Base-by-base conservation (phyloP, 2,329 filamentous ascomycete genomes). In the Chrysosporium keratinophilum region DNA sequence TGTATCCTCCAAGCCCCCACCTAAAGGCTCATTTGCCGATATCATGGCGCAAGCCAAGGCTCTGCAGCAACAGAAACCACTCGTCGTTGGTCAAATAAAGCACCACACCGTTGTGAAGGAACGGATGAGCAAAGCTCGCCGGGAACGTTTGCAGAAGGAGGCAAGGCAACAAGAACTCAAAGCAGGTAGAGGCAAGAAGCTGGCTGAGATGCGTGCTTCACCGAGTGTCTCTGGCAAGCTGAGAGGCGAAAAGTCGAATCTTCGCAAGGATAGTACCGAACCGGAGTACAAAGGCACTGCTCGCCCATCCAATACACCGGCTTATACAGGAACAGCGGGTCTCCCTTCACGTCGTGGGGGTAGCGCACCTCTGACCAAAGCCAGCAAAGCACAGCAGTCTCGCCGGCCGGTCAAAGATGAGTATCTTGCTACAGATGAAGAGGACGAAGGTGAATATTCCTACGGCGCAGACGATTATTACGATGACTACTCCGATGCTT, bases 11-110 rank as follows among this genome's bases (percentile, higher is more conserved):
- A 74, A 73, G 52, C 67, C 76, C 3, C 76, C 77, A 5, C 78
- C 78, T 56, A 78, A 77, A 60, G 78, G 78, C 28, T 79, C 77
- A 1, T 84, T 77, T 64, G 76, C 79, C 42, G 79, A 80, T 48
- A 72, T 83, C 42, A 74, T 84, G 67, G 73, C 74, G 54, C 74
- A 76, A 60, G 81, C 81, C 43, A 78, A 82, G 63, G 76, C 76
- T 47, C 72, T 74, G 54, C 74, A 71, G 61, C 68, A 75, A 49
- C 70, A 72, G 58, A 71, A 71, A 12, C 67, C 72, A 20, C 65
- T 71, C 37, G 60, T 67, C 52, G 65, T 77, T 37, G 78, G 78
- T 39, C 70, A 75, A 43, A 76, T 82, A 64, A 80, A 78, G 63
- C 77, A 82, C 60, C 79, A 82, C 59, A 53, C 70, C 3, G 65